Base-by-base conservation (phyloP, 768 basidiomycete genomes). In the Boletus bicolor region DNA sequence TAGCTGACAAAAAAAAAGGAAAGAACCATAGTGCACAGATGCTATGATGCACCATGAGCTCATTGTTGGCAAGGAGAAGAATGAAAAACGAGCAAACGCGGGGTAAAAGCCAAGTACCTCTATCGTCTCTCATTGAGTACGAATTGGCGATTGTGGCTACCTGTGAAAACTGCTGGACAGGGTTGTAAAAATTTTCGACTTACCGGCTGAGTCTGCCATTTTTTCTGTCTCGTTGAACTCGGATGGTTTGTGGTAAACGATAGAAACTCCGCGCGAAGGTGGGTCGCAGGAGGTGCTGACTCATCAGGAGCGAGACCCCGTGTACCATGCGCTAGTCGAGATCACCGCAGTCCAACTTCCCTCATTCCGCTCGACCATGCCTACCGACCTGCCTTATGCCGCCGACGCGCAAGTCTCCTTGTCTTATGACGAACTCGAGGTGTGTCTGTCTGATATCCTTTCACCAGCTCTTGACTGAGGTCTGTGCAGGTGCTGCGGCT, bases 401-500 rank as follows among this genome's bases (percentile, higher is more conserved):
- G 95, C 93, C 15, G 95, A 98, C 69, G 95, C 93, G 3, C 86
- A 96, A 69, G 82, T 91, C 49, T 91, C 93, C 4, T 77, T 97
- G 15, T 82, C 87, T 2, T 93, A 82, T 69, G 94, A 96, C 63
- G 94, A 98, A 73, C 80, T 97, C 30, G 88, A 93, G 75, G 94
- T 94, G 53, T 15, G 51, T 21, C 38, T n/a, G 4, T 44, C 12
- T 36, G 30, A 8, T 35, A 15, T 21, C 10, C 3, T 24, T 38
- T 21, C n/a, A 14, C 14, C 8, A 46, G 42, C 28, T 36, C 39
- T 37, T 21, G 17, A 26, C 36, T 44, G 11, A 57, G 4, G 21
- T 38, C 14, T 19, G 19, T 36, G 8, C 64, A 96, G 93, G 93
- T 98, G 5, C 77, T 98, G 42, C 78, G 86, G 55, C 65, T 80